phyloP scores from a whole-genome alignment of 805 yeast species.

The Candida silvatica region DNA sequence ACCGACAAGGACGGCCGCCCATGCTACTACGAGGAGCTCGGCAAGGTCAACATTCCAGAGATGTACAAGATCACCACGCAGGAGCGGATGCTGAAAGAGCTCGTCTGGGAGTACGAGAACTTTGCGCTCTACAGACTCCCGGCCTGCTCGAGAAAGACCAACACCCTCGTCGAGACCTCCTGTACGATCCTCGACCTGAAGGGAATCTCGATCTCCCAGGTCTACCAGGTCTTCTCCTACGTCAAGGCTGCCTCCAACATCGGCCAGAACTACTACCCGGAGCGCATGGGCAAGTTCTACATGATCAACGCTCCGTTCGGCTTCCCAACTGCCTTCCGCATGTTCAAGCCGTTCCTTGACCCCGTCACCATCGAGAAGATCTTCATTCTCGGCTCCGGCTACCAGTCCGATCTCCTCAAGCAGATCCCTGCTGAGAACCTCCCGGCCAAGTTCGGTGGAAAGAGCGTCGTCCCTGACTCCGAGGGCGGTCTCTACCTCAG shows the following conservation, averaged over 20 bases:
- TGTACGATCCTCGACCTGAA: slow-evolving; percentile 94
- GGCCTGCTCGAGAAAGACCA: slow-evolving; percentile 83
- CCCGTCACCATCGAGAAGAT: slow-evolving; percentile 97
- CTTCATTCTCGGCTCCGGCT: slow-evolving; percentile 73
- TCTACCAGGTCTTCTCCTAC: slow-evolving; percentile 77
- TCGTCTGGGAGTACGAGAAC: slow-evolving; percentile 97
- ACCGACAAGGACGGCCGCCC: slow-evolving; percentile 97
- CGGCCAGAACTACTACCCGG: slow-evolving; percentile 97
- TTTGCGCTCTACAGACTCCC: slow-evolving; percentile 80
- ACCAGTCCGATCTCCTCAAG: slow-evolving; percentile 73
- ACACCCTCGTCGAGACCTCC: slow-evolving; percentile 81
- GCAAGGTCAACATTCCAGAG: slow-evolving; percentile 79
- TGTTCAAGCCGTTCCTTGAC: slow-evolving; percentile 90
- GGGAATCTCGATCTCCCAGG: slow-evolving; percentile 81
- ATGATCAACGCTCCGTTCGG: slow-evolving; percentile 97
- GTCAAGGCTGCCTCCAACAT: slow-evolving; percentile 89
- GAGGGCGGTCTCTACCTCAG: slow-evolving; percentile 80
- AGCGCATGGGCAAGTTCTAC: slow-evolving; percentile 98
- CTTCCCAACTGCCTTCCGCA: slow-evolving; percentile 84
- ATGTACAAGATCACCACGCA: slow-evolving; percentile 92
- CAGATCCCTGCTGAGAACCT: slow-evolving; percentile 92
- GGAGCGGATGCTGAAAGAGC: slow-evolving; percentile 91
- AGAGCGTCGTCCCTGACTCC: slow-evolving; percentile 51
- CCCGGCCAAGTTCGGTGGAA: slow-evolving; percentile 88
- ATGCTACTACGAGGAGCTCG: slow-evolving; percentile 87